A percentile compares a stretch with the other conserved stretches of the same genome.
These are phyloP conservation scores for Peronosclerospora sorghi DNA, from an alignment of 352 stramenopile genomes.

Conservation along the genomic window DNA sequence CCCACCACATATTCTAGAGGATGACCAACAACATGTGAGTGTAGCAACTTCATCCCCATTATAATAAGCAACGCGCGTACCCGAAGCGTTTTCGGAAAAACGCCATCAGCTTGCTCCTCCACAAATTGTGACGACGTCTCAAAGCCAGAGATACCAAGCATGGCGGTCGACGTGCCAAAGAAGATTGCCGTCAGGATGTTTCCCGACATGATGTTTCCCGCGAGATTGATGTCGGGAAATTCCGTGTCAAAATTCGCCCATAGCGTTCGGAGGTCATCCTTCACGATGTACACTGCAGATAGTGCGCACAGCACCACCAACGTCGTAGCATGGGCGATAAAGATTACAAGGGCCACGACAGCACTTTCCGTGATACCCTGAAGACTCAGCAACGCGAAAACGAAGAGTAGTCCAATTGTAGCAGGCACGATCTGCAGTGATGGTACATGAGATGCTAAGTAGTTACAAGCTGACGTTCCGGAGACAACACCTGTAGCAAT, in stretches of 20 bases:
- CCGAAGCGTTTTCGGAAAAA: conserved; percentile 90
- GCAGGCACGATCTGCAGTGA: conserved; percentile 65
- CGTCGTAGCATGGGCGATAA: conserved; percentile 83
- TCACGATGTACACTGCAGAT: conserved; percentile 68
- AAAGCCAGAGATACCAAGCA: conserved; percentile 92
- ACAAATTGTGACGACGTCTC: conserved; percentile 93
- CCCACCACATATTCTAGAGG: conserved; percentile 88
- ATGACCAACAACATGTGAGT: not conserved
- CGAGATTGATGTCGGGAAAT: conserved; percentile 85
- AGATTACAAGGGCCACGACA: conserved; percentile 86
- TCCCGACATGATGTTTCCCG: conserved; percentile 59
- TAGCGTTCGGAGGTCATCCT: conserved; percentile 74
- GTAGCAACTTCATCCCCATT: not conserved
- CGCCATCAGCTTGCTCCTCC: conserved; percentile 89
- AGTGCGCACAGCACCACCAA: conserved; percentile 72
- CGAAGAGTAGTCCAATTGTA: conserved; percentile 79
- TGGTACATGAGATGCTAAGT: conserved; percentile 70
- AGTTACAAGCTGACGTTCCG: conserved; percentile 79
- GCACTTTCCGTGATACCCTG: conserved; percentile 90
- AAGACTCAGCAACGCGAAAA: conserved; percentile 87
- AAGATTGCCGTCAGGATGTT: conserved; percentile 83
- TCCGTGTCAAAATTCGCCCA: conserved; percentile 69
- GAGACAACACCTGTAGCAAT: conserved; percentile 90
- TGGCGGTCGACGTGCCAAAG: conserved; percentile 87
- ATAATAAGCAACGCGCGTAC: conserved; percentile 15